Percentiles rank a stretch among this genome's conserved stretches.
Evolutionary conservation across 345 rosid genomes (phyloP).

Genomic region (Firmiana major): DNA sequence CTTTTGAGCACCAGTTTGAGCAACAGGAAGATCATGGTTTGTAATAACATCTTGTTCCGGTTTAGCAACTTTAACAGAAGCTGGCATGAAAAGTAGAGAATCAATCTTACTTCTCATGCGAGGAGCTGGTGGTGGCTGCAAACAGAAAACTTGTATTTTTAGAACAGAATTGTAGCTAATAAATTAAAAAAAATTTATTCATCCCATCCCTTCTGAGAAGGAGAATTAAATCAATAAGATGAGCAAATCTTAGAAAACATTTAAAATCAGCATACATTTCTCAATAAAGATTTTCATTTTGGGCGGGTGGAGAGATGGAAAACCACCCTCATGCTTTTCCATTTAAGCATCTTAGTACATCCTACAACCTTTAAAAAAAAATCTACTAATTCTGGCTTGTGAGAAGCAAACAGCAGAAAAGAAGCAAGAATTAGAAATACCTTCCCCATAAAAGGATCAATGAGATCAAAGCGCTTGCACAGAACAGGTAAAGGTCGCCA

Average conservation of each 20-base stretch:
- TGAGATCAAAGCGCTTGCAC: conserved; percentile 96
- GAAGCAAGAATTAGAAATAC: conserved; percentile 30
- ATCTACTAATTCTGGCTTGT: not conserved
- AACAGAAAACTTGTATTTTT: conserved; percentile 13
- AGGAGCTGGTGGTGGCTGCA: conserved; percentile 81
- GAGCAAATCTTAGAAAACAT: not conserved
- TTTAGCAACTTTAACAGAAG: conserved; percentile 49
- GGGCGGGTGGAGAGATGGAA: not conserved
- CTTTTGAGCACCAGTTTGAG: conserved; percentile 20
- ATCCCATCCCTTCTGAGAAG: not conserved
- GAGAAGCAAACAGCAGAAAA: conserved; percentile 12
- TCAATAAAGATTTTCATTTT: not conserved
- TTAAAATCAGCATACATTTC: not conserved
- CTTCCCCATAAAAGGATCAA: conserved; percentile 96
- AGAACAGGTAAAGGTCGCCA: conserved; percentile 88
- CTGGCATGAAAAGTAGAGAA: conserved; percentile 74
- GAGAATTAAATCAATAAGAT: not conserved
- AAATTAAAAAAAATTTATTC: not conserved
- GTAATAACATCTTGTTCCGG: conserved; percentile 34
- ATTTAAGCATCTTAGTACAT: not conserved
- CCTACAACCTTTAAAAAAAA: not conserved
- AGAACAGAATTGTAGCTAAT: not conserved
- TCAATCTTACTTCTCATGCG: conserved; percentile 81
- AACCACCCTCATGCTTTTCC: not conserved
- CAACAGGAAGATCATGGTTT: conserved; percentile 25